A percentile compares a stretch with the other conserved stretches of the same genome.
phyloP scores from a whole-genome alignment of 345 rosid species.

The Carallia pectinifolia region DNA sequence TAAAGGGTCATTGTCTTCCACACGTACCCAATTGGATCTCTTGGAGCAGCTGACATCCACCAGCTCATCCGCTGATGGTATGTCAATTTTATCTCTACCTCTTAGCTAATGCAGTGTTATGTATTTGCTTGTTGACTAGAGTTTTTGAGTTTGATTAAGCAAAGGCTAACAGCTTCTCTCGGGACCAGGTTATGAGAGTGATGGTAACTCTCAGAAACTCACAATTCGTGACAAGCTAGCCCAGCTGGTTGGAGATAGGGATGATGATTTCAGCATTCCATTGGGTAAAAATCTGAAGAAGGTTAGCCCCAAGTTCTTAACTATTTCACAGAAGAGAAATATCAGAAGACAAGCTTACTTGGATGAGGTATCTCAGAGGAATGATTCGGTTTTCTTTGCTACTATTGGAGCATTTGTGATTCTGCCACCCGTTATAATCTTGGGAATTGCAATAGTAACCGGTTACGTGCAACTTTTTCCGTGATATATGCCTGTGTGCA shows the following conservation, averaged over 20 bases:
- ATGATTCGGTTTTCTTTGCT: slow-evolving; percentile 83
- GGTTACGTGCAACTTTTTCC: slow-evolving; percentile 97
- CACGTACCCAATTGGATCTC: slow-evolving; percentile 71
- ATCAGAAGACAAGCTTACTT: slow-evolving; percentile 78
- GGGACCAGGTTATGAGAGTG: slow-evolving; percentile 54
- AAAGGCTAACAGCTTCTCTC: not conserved
- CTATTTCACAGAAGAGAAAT: slow-evolving; percentile 89
- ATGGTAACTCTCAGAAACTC: slow-evolving; percentile 40
- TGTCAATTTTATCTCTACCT: not conserved
- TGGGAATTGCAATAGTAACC: slow-evolving; percentile 67
- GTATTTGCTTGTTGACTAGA: too few relatives aligned
- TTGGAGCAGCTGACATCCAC: slow-evolving; percentile 67
- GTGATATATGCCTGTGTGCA: slow-evolving; percentile 15
- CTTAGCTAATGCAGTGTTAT: too few relatives aligned
- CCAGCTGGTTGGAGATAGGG: slow-evolving; percentile 61
- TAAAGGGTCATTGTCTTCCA: slow-evolving; percentile 61
- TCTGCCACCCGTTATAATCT: slow-evolving; percentile 72
- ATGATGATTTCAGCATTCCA: slow-evolving; percentile 67
- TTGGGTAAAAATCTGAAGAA: slow-evolving; percentile 80
- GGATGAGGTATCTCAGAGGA: slow-evolving; percentile 78
- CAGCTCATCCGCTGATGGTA: slow-evolving; percentile 54
- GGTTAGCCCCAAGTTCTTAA: slow-evolving; percentile 66
- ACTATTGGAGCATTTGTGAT: slow-evolving; percentile 82
- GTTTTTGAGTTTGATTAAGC: too few relatives aligned
- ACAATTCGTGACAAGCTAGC: slow-evolving; percentile 71